A percentile compares a stretch with the other conserved stretches of the same genome.
Conservation (phyloP, 371 early-diverging fungal species). For the Syncephalastrum racemosum region DNA sequence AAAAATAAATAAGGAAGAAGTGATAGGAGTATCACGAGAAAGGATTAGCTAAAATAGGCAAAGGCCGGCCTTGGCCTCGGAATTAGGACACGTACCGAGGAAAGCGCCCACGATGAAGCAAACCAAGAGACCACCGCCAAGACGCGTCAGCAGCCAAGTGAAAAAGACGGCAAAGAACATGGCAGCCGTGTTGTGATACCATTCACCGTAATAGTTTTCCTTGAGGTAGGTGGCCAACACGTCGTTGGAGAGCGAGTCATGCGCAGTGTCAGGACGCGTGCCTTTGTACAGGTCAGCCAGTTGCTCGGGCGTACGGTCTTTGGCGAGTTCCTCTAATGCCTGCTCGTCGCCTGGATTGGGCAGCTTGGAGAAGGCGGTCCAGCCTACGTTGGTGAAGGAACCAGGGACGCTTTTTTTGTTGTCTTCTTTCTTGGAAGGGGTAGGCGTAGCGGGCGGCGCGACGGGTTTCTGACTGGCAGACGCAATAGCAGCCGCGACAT, state of each 20-base stretch:
- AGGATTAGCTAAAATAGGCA: conserved; percentile 9
- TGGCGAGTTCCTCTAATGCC: conserved; percentile 21
- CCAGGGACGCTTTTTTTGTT: conserved; percentile 11
- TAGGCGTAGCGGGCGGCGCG: background rate
- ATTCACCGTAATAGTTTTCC: conserved; percentile 46
- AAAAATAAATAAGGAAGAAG: background rate
- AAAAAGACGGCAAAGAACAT: conserved; percentile 37
- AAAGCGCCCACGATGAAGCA: conserved; percentile 50
- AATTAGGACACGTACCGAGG: conserved; percentile 20
- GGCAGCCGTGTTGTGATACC: conserved; percentile 42
- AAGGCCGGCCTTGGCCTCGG: background rate
- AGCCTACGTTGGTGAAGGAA: conserved; percentile 22
- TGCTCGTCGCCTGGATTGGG: conserved; percentile 50
- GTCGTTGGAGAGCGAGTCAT: conserved; percentile 20
- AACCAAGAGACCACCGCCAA: conserved; percentile 36
- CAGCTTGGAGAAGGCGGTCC: conserved; percentile 41
- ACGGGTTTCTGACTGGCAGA: conserved; percentile 17
- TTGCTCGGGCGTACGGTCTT: conserved; percentile 23
- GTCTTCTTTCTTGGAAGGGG: background rate
- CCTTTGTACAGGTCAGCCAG: conserved; percentile 24
- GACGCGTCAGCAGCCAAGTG: conserved; percentile 36
- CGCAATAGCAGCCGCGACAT: conserved; percentile 10
- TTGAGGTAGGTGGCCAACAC: conserved; percentile 36
- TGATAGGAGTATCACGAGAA: too few species aligned
- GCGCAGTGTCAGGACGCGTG: conserved; percentile 21